A percentile compares a stretch with the other conserved stretches of the same genome.
phyloP scores from a whole-genome alignment of 176 grass and related monocot genomes.

The Oryza meridionalis region DNA sequence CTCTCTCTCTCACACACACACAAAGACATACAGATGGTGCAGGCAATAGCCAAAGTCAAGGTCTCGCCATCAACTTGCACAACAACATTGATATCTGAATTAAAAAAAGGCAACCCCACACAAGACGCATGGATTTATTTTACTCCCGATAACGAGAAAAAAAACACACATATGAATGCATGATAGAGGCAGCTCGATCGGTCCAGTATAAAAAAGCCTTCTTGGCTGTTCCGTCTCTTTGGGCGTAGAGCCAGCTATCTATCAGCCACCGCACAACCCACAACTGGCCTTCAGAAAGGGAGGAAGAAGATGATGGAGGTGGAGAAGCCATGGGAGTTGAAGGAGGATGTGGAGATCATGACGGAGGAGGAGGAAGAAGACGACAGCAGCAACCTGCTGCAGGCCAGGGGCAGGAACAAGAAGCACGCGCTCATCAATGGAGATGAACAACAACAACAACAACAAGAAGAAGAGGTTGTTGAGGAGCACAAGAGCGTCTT shows the following conservation, averaged over 20 bases:
- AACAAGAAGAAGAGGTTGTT: background rate
- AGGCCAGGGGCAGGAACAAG: slow-evolving; percentile 46
- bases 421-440: background rate
- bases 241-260: background rate
- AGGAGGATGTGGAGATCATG: slow-evolving; percentile 40
- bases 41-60: background rate
- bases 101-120: background rate
- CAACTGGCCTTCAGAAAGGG: background rate
- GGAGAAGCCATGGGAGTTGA: slow-evolving; percentile 55
- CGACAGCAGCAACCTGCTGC: slow-evolving; percentile 29
- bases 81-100: background rate
- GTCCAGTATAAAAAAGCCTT: background rate
- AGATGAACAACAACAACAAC: background rate
- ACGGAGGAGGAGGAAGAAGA: slow-evolving; percentile 33
- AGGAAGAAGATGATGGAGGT: slow-evolving; percentile 43
- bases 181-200: background rate
- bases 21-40: too few relatives aligned
- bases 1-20: too few relatives aligned
- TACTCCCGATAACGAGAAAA: background rate
- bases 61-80: background rate
- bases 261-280: background rate
- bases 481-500: slow-evolving; percentile 35
- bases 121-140: background rate
- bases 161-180: background rate
- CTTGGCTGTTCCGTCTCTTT: background rate